Evolutionary conservation across 129 eudicot genomes (phyloP).

Genomic region (Glebionis coronaria): DNA sequence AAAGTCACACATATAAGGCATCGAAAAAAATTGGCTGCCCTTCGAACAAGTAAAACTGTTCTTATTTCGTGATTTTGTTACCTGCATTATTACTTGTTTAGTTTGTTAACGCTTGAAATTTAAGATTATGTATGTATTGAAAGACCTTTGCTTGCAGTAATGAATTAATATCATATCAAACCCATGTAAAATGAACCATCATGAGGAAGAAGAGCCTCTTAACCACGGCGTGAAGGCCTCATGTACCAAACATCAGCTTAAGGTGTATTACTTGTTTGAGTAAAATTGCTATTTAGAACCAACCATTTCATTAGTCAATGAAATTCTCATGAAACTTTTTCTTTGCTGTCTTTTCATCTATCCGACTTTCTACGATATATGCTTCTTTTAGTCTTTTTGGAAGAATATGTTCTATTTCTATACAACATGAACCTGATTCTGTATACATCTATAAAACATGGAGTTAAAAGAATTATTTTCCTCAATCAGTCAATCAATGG

Average conservation of each 20-base stretch:
- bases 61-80: no score
- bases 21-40: no score
- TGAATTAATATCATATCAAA: no score
- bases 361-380: slow-evolving; percentile 1
- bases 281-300: slow-evolving; percentile 8
- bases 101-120: no score
- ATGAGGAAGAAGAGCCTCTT: slow-evolving; percentile 16
- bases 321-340: neutral
- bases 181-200: no score
- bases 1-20: no score
- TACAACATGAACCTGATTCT: neutral
- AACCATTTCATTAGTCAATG: neutral
- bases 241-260: slow-evolving; percentile 6
- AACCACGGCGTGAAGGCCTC: slow-evolving; percentile 12
- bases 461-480: neutral
- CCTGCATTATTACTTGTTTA: no score
- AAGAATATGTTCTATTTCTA: neutral
- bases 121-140: no score
- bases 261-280: neutral
- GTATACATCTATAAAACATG: neutral
- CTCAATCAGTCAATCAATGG: no score
- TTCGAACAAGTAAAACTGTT: no score
- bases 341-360: neutral
- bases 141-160: no score
- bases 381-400: neutral